A percentile compares a stretch with the other conserved stretches of the same genome.
phyloP scores from a whole-genome alignment of 306 rosid genomes.

The Aeschynomene evenia region DNA sequence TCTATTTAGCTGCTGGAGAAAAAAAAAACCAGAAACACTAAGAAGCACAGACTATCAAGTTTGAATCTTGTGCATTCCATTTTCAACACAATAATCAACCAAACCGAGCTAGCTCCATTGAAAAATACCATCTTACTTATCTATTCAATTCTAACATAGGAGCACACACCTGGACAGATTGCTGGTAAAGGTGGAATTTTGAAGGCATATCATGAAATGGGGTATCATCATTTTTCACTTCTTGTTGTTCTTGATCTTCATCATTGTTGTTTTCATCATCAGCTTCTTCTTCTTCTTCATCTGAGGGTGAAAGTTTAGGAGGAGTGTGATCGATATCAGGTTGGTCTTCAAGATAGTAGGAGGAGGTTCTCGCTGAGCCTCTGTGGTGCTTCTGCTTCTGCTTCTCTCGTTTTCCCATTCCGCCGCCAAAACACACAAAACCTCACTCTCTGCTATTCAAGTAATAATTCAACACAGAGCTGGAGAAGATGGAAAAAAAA shows the following conservation, averaged over 20 bases:
- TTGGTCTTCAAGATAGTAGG: conserved; percentile 40
- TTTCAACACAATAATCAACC: too few species aligned
- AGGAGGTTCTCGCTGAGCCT: conserved; percentile 44
- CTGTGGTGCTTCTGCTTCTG: conserved; percentile 44
- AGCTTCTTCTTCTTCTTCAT: conserved; percentile 21
- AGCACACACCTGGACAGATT: conserved; percentile 76
- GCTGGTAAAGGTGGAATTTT: conserved; percentile 78
- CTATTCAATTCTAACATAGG: too few species aligned
- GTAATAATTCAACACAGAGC: too few species aligned
- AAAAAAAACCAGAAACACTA: too few species aligned
- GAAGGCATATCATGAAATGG: conserved; percentile 65
- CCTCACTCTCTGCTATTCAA: neutral
- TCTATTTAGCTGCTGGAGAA: too few species aligned
- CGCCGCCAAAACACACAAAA: conserved; percentile 18
- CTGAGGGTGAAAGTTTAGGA: conserved; percentile 33
- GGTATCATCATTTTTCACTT: conserved; percentile 23
- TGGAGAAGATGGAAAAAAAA: too few species aligned
- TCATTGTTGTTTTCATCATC: conserved; percentile 24
- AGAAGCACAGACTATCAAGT: too few species aligned
- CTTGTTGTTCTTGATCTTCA: conserved; percentile 24
- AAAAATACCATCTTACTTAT: neutral
- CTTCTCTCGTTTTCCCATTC: conserved; percentile 49
- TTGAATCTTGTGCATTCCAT: too few species aligned
- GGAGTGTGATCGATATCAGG: conserved; percentile 36
- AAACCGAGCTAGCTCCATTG: neutral